Base-by-base conservation (phyloP, 805 yeast genomes). In the Phaffomyces antillensis region DNA sequence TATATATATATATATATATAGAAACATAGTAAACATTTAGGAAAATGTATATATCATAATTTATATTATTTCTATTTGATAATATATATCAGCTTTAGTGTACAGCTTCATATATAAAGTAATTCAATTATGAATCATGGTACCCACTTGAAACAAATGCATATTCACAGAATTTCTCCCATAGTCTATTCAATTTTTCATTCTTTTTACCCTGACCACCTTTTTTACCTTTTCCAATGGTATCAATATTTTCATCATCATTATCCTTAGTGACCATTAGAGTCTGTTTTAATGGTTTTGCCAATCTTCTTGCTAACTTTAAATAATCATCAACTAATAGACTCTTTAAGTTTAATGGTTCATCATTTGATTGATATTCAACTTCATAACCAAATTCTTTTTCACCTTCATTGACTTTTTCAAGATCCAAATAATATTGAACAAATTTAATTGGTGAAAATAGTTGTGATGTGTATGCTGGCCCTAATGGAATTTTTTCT, bases 381-480 rank as follows among this genome's bases (percentile, higher is more conserved):
- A 81, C 64, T 52, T 81, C 75, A 57, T 71, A 86, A 7, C 61
- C 66, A 52, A 86, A 83, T 16, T 68, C 60, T 52, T 71, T 65
- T 12, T 60, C 57, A 0, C 66, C 64, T 5, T 60, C 49, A 48
- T 79, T 78, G 38, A 79, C 68, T 11, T 62, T 50, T 24, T 68
- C 62, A 48, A 87, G 68, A 60, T 87, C 86, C n/a, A 81, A 73
- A 60, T 68, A 87, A 59, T 82, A 86, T 59, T 86, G 95, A 1
- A 79, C 79, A 62, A 81, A 88, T 48, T 78, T 67, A 35, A 75
- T 72, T 0, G 96, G 96, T 0, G 91, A 71, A 52, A 85, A 85
- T 30, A 79, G 58, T 65, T 86, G 95, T 2, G 81, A 76, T 3
- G 65, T 63, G 59, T 82, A 86, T 0, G 83, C 96, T 2, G 96